Base-by-base conservation (phyloP, 352 stramenopile species). In the Aphanomyces stellatus region DNA sequence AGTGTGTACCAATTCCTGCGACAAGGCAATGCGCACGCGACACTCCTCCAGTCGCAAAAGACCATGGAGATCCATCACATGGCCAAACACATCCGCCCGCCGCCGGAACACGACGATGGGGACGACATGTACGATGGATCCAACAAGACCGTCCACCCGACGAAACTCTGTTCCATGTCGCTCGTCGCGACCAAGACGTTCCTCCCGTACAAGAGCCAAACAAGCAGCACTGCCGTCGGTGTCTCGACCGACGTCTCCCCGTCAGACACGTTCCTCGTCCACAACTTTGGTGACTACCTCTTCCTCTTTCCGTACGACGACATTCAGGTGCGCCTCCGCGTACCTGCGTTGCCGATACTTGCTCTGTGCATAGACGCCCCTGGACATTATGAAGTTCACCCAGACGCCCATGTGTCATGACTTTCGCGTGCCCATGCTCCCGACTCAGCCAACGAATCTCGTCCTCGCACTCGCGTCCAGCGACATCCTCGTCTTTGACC, bases 361-460 rank as follows among this genome's bases (percentile, higher is more conserved):
- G 11, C n/a, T 61, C 22, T 28, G 19, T 24, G 4, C 27, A 33
- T 67, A 67, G 60, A 57, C 49, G n/a, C 41, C 60, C 17, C 31
- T 67, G 0, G 60, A 67, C 34, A 33, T 67, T 24, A 67, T 67
- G 60, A 27, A 25, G 5, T 57, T 67, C 34, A 35, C 48, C 8
- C 27, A 33, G 11, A 43, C 24, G 15, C 60, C 60, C 11, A 60
- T 67, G 2, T 67, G 41, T 24, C 60, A 67, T 28, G 60, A 67
- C 49, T 67, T 67, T 42, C 60, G 60, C n/a, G 30, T 67, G n/a
- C 60, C 60, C 17, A 67, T 67, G 60, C 41, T 67, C 17, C 42
- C 60, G 13, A 37, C 33, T 8, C 60, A 67, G 49, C 60, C 60
- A 11, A 64, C 64, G 31, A 70, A 70, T 28, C 10, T 57, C 7